Base-by-base conservation (phyloP, 257 asterid species). In the Verbascum thapsus region DNA sequence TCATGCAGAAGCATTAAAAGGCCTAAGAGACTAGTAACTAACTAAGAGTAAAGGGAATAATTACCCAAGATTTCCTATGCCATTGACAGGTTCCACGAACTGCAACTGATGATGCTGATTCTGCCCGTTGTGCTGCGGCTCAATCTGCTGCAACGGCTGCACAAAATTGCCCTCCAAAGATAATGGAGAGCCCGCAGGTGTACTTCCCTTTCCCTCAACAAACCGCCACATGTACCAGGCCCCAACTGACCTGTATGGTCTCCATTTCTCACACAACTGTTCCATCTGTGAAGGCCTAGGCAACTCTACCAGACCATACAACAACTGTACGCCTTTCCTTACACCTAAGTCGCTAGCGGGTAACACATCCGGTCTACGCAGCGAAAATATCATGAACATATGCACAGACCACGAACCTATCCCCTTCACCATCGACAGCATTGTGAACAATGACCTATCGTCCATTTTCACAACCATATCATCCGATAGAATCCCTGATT, bases 401-500 rank as follows among this genome's bases (percentile, higher is more conserved):
- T 92, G 97, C 23, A 92, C 98, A 6, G 97, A 88, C 98, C 98
- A 92, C 0, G 97, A 82, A 18, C 98, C 98, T 41, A 92, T 92
- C 35, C 98, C 98, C 72, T 92, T 92, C 68, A 92, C 98, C 97
- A 89, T 92, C 0, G 96, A 83, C n/a, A 92, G 90, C 97, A 89
- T 88, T 0, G 96, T 83, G 74, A 87, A 88, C 75, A 92, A 67
- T 9, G 95, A 85, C 75, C 84, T 85, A 52, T 92, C 98, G 39
- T 92, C 98, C 98, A 92, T 89, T 70, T 83, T 87, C 54, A 92
- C 94, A 17, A 92, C 86, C 1, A 76, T 64, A 0, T 89, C 95
- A 66, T 92, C 98, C 0, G 95, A 89, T 49, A 92, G 60, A 55
- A 89, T 88, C 74, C 97, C 98, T 0, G 83, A 78, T 57, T 78